Evolutionary conservation across 169 alveolate genomes (phyloP), one percentile per base, ranked within the genome.

Genomic region (Amoebophrya sp.): DNA sequence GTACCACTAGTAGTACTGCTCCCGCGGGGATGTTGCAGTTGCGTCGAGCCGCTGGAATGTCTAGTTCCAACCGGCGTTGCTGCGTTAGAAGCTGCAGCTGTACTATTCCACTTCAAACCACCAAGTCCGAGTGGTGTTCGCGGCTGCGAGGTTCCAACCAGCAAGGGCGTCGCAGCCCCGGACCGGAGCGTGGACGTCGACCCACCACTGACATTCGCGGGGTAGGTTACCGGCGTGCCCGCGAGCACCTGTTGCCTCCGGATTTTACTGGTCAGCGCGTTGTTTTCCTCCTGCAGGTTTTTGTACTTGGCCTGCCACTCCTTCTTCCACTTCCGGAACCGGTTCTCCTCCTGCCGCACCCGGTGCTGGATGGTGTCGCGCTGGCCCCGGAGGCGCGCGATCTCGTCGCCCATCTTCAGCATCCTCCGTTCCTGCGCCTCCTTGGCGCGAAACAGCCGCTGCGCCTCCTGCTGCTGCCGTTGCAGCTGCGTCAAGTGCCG

Each of bases 291-390:
- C 35, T n/a, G 29, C 83, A 66, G 35, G 35, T n/a, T 66, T 25
- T 66, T 66, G 2, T 1, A 25, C 18, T n/a, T 18, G 0, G 83
- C 83, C 83, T 66, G 83, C 83, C 83, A 66, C 35, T 66, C 83
- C 35, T 66, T 66, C 83, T 66, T 18, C 83, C 83, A 66, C 83
- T 66, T 18, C 83, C 83, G 29, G 83, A 66, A 66, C 39, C 83
- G 83, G 29, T 18, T n/a, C 83, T 66, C 83, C 29, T 66, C 83
- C 35, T 66, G 83, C 83, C 18, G 1, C 83, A 66, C 35, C 7
- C 83, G 83, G 32, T 66, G 38, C 83, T n/a, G 83, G 29, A 66
- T n/a, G 7, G 83, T 25, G 83, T 66, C 83, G 7, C 83, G 29
- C 83, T 66, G 83, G 18, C 83, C 83, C 39, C 83, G 83, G 32